Evolutionary conservation across 306 rosid species (phyloP), one percentile per base, ranked within the genome.

Genomic region (Prunus mongolica): DNA sequence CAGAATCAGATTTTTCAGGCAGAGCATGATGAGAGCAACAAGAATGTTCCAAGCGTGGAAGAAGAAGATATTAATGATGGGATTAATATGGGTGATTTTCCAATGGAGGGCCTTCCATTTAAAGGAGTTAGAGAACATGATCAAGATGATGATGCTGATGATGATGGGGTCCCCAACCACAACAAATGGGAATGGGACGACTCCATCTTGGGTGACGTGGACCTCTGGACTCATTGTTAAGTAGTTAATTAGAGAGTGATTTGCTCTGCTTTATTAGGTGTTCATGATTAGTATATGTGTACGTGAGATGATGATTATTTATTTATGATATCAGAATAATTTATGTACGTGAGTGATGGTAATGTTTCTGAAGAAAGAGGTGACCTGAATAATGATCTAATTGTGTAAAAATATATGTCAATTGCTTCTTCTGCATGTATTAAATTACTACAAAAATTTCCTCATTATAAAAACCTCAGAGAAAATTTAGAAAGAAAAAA

Each of bases 181-280:
- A 79, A 44, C 46, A 84, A 83, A 65, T 76, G 87, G 88, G 87
- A 81, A 72, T 87, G 89, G 93, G 87, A 86, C 80, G 87, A 87
- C 77, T 83, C 83, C 45, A 69, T 85, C 75, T 73, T 84, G 19
- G 91, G 20, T 8, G 22, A 85, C 56, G 73, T 82, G 78, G 91
- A 87, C 63, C 30, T 83, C 49, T 87, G 82, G 79, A 65, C 47
- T 46, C 57, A 65, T 34, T 65, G 73, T 71, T 76, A 22, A 13
- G 50, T 0, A n/a, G 2, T 34, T 5, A 44, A 51, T 63, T 20
- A 69, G 49, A 60, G 34, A 14, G 46, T 1, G 76, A 58, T 57
- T 38, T 57, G 5, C 62, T 12, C 9, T 47, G 3, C 52, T 11
- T 47, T 12, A 47, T 47, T 47, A 12, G 44, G 44, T 38, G 44